Evolutionary conservation across 805 yeast species (phyloP).

Genomic region (Phaffomyces opuntiae): DNA sequence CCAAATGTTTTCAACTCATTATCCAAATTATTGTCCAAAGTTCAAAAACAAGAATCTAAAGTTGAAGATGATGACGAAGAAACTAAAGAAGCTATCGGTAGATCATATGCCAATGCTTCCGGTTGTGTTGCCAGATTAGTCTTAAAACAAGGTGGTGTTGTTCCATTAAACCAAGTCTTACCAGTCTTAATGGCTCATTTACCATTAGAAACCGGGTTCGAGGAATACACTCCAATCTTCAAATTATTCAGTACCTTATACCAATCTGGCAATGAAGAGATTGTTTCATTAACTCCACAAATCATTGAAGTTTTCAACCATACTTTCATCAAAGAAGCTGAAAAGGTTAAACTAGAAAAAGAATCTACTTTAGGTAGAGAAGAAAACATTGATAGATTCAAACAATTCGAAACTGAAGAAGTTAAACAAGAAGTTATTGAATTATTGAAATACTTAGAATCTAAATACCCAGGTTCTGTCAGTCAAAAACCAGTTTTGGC

Average conservation of each 20-base stretch:
- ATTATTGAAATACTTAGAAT: constrained; percentile 66
- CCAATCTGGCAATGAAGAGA: constrained; percentile 50
- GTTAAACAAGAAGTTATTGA: constrained; percentile 57
- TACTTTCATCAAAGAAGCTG: constrained; percentile 70
- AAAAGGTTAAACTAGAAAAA: constrained; percentile 57
- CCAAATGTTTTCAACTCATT: constrained; percentile 60
- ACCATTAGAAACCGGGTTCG: constrained; percentile 83
- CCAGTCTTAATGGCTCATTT: constrained; percentile 71
- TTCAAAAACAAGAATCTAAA: constrained; percentile 58
- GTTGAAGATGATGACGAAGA: constrained; percentile 63
- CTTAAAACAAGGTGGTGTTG: constrained; percentile 57
- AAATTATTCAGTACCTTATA: constrained; percentile 68
- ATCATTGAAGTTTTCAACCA: constrained; percentile 61
- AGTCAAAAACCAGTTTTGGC: constrained; percentile 35
- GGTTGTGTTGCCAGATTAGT: constrained; percentile 96
- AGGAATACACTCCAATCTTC: constrained; percentile 89
- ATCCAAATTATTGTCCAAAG: constrained; percentile 69
- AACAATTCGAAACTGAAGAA: constrained; percentile 71
- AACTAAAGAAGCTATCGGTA: constrained; percentile 67
- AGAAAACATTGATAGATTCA: constrained; percentile 66
- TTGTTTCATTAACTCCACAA: constrained; percentile 48
- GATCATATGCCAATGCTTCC: constrained; percentile 89
- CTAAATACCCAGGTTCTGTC: constrained; percentile 56
- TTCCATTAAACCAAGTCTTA: constrained; percentile 72
- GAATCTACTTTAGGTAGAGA: constrained; percentile 84